These are phyloP conservation scores for Phanerochaete carnosa DNA, from an alignment of 768 basidiomycete genomes.

Conservation along the genomic window DNA sequence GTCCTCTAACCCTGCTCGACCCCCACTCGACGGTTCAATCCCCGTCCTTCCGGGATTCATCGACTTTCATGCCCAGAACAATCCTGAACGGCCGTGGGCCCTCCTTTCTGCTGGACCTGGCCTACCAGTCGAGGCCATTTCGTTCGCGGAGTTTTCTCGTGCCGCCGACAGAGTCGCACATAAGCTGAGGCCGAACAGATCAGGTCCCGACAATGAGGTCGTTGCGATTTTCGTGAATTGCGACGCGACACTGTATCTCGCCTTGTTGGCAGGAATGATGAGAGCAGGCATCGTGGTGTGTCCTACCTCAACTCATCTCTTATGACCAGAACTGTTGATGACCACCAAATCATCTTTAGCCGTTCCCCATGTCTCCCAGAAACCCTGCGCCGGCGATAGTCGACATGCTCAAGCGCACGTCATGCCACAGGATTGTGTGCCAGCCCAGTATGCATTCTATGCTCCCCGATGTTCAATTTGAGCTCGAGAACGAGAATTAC, in stretches of 20 bases:
- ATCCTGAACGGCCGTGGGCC: not conserved
- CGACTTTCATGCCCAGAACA: conserved; percentile 10
- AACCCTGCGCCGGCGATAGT: conserved; percentile 33
- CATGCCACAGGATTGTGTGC: conserved; percentile 22
- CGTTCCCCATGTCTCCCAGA: conserved; percentile 32
- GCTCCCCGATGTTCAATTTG: conserved; percentile 7
- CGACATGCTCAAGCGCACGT: conserved; percentile 29
- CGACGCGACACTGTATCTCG: conserved; percentile 25
- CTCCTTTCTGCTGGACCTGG: not conserved
- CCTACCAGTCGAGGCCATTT: not conserved
- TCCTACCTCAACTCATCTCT: conserved; percentile 12
- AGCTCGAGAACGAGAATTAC: not conserved
- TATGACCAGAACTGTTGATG: conserved; percentile 14
- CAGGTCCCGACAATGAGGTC: not conserved
- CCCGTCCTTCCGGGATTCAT: conserved; percentile 4
- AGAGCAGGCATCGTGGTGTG: conserved; percentile 14
- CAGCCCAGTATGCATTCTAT: conserved; percentile 18
- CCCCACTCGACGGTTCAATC: conserved; percentile 10
- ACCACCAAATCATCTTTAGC: not conserved
- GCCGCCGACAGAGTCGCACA: not conserved
- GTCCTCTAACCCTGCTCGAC: too few species aligned
- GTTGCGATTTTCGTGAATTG: not conserved
- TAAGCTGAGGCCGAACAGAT: not conserved
- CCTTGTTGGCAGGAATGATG: conserved; percentile 17
- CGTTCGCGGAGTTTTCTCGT: not conserved